Base-by-base conservation (phyloP, 306 rosid genomes). In the Prosopis cineraria region DNA sequence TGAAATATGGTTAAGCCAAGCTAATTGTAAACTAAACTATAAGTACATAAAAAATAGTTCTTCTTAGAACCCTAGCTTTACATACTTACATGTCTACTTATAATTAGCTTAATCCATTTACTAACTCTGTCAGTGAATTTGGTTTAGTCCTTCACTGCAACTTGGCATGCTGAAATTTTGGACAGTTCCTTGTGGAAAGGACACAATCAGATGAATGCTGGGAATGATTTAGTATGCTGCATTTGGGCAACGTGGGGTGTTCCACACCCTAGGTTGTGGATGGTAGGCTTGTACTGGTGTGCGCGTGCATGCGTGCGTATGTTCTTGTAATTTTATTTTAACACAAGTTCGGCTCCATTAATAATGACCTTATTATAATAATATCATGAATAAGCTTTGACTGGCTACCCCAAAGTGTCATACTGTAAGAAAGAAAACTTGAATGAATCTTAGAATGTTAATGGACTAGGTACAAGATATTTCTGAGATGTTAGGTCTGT, bases 101-200 rank as follows among this genome's bases (percentile, higher is more conserved):
- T 36, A n/a, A n/a, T 63, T 34, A n/a, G 2, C 16, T 36, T 19
- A 3, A 58, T 14, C 36, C 36, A 27, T 12, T 5, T 29, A 13
- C 36, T 5, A 14, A 58, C 16, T 17, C 41, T 16, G 5, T 6
- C 41, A 34, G 7, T 7, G 25, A 34, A 64, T 9, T 34, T 19
- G 13, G 14, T 10, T 22, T 11, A 0, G 24, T 68, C 53, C 53
- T 30, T 68, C 58, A 1, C 43, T 59, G 56, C 56, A 66, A 66
- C 47, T 16, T 66, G 43, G 36, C 71, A 56, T 68, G 19, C 59
- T 59, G 24, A 39, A 73, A 66, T 74, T 68, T 80, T 74, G 3
- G 20, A 45, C 33, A 48, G 50, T 63, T 33, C 27, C 47, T 22
- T 56, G 39, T 17, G 6, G 55, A 44, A 34, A 19, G 16, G 70